Base-by-base conservation (phyloP, 2,329 filamentous ascomycete genomes). In the Raffaelea ambrosiae region DNA sequence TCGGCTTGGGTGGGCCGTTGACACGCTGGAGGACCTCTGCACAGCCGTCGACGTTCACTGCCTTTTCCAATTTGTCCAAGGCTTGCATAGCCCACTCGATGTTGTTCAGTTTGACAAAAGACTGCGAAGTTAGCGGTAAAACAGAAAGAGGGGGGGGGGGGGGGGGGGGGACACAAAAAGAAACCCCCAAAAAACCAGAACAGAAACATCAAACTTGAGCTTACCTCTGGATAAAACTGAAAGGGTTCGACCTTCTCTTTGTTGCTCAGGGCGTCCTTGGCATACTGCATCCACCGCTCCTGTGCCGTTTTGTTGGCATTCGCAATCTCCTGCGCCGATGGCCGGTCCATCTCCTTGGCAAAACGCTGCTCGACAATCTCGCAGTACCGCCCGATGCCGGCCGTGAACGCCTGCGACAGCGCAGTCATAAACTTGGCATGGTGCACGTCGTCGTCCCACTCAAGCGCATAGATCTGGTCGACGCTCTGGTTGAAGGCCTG, bases 341-440 rank as follows among this genome's bases (percentile, higher is more conserved):
- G 77, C 18, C 89, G 80, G 60, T 97, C 90, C 91, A 98, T 96
- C 63, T 98, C 93, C 60, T 79, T 86, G 29, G 78, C 77, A 59
- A 98, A 98, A 53, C 79, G 81, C 56, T 85, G 81, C 58, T 97
- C 93, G 22, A 97, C 73, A 41, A 91, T 71, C 61, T 98, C 93
- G 62, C 93, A 98, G 63, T 98, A 98, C 56, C 82, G 81, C 13
- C 86, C 84, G 43, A 98, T 79, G 18, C 88, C 90, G 42, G 79
- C 75, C 2, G 90, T 84, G 51, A 97, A 88, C 0, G 85, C 84
- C 58, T 89, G 94, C 14, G 90, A 83, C 16, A 96, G 71, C 2
- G 88, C 81, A 16, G 93, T 98, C 90, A 97, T 97, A 66, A 98
- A 98, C 53, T 90, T 88, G 36, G 93, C 91, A 61, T 95, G 87